Conservation (phyloP, 208 protist species). For the Zelonia costaricensis region DNA sequence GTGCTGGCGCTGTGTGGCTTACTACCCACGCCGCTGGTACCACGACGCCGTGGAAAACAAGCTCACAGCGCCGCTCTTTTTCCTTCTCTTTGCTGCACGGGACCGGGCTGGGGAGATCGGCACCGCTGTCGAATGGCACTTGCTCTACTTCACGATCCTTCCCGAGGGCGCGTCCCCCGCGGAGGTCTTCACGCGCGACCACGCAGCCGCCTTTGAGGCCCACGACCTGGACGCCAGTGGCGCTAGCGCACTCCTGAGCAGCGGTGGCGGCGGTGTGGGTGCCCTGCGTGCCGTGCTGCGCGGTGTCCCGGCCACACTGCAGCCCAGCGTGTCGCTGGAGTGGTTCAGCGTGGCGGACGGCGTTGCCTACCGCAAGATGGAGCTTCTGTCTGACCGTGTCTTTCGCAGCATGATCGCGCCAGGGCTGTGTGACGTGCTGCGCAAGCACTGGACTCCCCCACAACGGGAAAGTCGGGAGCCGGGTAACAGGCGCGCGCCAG, state of each 20-base stretch:
- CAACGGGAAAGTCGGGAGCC: no score
- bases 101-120: background rate
- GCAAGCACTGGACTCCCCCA: conserved; percentile 13
- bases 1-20: conserved; percentile 39
- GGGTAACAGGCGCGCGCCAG: no score
- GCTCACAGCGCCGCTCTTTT: conserved; percentile 48
- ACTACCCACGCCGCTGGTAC: conserved; percentile 60
- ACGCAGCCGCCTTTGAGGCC: background rate
- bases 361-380: conserved; percentile 23
- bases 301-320: conserved; percentile 7
- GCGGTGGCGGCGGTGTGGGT: conserved; percentile 18
- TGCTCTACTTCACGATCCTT: conserved; percentile 28
- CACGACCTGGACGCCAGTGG: background rate
- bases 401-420: conserved; percentile 13
- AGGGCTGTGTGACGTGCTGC: conserved; percentile 13
- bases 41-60: conserved; percentile 41
- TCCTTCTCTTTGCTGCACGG: conserved; percentile 39
- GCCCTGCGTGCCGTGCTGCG: conserved; percentile 15
- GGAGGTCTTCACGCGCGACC: background rate
- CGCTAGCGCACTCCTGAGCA: conserved; percentile 3
- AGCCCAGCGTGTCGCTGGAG: conserved; percentile 18
- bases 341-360: conserved; percentile 27
- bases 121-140: conserved; percentile 20
- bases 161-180: conserved; percentile 16
- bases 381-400: conserved; percentile 7